Evolutionary conservation across 1,284 basidiomycete genomes (phyloP).

Genomic region (Trichosporon sp.): DNA sequence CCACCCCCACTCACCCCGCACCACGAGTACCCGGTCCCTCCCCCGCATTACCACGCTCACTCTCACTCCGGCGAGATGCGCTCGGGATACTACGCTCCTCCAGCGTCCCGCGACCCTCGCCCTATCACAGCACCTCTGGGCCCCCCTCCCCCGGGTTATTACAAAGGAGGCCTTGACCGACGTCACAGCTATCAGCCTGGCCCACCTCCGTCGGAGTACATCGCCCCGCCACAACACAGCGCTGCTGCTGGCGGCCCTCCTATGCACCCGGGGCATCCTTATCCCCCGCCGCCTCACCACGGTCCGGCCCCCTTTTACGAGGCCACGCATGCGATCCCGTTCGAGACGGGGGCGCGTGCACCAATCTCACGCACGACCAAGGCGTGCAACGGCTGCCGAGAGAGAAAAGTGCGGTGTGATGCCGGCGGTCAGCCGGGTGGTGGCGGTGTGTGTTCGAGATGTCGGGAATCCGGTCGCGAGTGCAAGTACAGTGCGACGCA

Average conservation of each 20-base stretch:
- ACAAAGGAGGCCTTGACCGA: not conserved
- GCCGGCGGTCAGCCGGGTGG: conserved; percentile 35
- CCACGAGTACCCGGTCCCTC: not conserved
- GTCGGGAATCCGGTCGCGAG: conserved; percentile 34
- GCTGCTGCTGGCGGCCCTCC: not conserved
- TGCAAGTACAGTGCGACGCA: conserved; percentile 43
- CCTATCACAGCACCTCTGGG: not conserved
- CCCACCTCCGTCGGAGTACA: not conserved
- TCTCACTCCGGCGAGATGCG: not conserved
- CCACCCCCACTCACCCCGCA: not conserved
- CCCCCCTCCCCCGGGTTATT: not conserved
- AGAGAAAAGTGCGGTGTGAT: conserved; percentile 43
- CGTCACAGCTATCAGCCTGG: not conserved
- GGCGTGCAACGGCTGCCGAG: conserved; percentile 44
- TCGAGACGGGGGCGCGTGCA: conserved; percentile 26
- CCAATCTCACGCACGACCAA: conserved; percentile 45
- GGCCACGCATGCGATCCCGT: not conserved
- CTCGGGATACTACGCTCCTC: not conserved
- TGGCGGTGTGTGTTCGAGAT: conserved; percentile 33
- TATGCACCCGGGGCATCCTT: not conserved
- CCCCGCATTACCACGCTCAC: not conserved
- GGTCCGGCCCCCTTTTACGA: conserved; percentile 3
- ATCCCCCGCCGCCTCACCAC: not conserved
- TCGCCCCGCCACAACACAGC: not conserved
- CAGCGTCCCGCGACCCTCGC: not conserved